These are phyloP conservation scores for Ailanthus altissimus DNA, from an alignment of 345 rosid genomes.

Conservation along the genomic window DNA sequence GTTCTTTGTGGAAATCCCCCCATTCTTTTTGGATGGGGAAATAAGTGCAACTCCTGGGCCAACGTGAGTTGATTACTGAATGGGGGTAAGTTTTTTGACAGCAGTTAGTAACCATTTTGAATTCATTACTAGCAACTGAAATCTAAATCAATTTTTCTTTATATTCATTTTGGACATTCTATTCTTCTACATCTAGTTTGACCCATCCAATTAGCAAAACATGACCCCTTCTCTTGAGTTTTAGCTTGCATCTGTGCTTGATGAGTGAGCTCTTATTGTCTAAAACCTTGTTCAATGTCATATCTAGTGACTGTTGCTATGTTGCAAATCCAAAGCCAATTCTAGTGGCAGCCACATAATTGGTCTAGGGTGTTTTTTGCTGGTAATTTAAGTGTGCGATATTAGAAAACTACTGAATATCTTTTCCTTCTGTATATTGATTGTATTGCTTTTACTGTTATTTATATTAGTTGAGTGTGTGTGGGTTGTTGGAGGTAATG, in stretches of 20 bases:
- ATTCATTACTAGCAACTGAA: not conserved
- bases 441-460: not conserved
- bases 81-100: not conserved
- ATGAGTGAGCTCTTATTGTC: conserved; percentile 5
- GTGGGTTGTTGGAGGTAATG: not conserved
- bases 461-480: not conserved
- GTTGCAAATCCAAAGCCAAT: not conserved
- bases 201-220: not conserved
- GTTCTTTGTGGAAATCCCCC: too few species aligned
- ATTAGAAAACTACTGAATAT: not conserved
- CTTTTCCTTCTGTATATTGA: not conserved
- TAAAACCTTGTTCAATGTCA: not conserved
- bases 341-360: not conserved
- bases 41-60: too few species aligned
- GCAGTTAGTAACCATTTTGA: not conserved
- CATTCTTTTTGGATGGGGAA: too few species aligned
- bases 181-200: not conserved
- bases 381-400: not conserved
- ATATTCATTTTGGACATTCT: not conserved
- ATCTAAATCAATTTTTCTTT: not conserved
- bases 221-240: not conserved
- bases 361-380: not conserved
- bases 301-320: not conserved
- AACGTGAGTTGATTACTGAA: not conserved
- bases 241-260: not conserved